Percentiles rank a stretch among this genome's conserved stretches.
phyloP scores from a whole-genome alignment of 1,284 basidiomycete species.

The Takashimella koratensis region DNA sequence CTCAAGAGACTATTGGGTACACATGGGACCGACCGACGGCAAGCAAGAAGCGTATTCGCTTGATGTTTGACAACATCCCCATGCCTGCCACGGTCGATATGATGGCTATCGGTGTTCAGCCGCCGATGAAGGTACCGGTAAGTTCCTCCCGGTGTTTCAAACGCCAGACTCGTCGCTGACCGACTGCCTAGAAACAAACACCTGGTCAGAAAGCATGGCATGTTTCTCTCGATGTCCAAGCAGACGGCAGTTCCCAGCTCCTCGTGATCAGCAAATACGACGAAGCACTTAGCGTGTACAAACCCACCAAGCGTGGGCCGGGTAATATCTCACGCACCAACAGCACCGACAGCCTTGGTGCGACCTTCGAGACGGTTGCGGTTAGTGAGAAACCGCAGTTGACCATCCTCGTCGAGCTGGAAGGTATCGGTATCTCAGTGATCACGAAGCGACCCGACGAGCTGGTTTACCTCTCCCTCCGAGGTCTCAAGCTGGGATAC shows the following conservation, averaged over 20 bases:
- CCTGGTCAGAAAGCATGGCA: conserved; percentile 54
- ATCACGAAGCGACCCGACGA: conserved; percentile 86
- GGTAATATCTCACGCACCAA: conserved; percentile 32
- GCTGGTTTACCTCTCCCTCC: conserved; percentile 81
- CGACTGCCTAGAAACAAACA: conserved; percentile 7
- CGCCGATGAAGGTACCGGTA: conserved; percentile 75
- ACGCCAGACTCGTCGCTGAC: neutral
- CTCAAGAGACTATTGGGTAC: conserved; percentile 54
- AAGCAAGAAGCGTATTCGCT: conserved; percentile 71
- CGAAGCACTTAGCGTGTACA: conserved; percentile 83
- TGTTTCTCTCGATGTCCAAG: conserved; percentile 88
- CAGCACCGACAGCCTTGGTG: conserved; percentile 25
- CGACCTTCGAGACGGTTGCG: conserved; percentile 80
- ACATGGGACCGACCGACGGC: conserved; percentile 95
- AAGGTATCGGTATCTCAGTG: conserved; percentile 89
- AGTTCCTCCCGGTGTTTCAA: conserved; percentile 4
- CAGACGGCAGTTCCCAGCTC: conserved; percentile 81
- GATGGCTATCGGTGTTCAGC: conserved; percentile 90
- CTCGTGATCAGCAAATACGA: conserved; percentile 85
- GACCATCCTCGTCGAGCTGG: conserved; percentile 70
- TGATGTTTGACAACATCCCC: conserved; percentile 58
- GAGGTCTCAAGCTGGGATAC: conserved; percentile 81
- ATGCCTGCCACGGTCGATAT: conserved; percentile 78
- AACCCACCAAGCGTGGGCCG: conserved; percentile 60
- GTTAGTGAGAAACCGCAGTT: conserved; percentile 66